Conservation (phyloP, 345 rosid genomes). For the Adansonia digitata region DNA sequence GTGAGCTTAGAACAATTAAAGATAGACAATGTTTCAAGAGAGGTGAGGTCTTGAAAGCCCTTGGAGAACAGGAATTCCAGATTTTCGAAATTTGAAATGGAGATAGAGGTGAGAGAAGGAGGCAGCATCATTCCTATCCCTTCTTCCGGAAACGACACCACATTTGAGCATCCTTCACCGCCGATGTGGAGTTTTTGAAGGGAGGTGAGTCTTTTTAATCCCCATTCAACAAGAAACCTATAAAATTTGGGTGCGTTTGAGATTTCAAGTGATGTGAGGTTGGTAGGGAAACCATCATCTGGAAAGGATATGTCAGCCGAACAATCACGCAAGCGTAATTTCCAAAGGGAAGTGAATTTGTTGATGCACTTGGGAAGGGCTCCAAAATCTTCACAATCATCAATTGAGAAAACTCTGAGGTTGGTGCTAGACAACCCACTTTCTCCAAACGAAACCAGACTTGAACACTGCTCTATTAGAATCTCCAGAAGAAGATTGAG, state of each 20-base stretch:
- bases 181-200: not conserved
- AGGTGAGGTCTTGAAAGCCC: too few relatives aligned
- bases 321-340: not conserved
- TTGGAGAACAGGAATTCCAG: not conserved
- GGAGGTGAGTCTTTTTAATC: not conserved
- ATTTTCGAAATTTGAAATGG: not conserved
- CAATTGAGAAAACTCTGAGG: not conserved
- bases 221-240: not conserved
- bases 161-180: not conserved
- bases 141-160: not conserved
- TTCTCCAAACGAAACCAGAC: not conserved
- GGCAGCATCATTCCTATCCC: not conserved
- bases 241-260: not conserved
- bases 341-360: not conserved
- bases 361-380: not conserved
- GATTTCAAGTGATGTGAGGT: not conserved
- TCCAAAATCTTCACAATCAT: not conserved
- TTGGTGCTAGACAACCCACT: not conserved
- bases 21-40: too few relatives aligned
- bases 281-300: not conserved
- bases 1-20: too few relatives aligned
- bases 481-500: not conserved
- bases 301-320: not conserved
- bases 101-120: not conserved
- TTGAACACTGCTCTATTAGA: accelerated